Conservation (phyloP, 148 eudicot species). For the Cornus suecica region DNA sequence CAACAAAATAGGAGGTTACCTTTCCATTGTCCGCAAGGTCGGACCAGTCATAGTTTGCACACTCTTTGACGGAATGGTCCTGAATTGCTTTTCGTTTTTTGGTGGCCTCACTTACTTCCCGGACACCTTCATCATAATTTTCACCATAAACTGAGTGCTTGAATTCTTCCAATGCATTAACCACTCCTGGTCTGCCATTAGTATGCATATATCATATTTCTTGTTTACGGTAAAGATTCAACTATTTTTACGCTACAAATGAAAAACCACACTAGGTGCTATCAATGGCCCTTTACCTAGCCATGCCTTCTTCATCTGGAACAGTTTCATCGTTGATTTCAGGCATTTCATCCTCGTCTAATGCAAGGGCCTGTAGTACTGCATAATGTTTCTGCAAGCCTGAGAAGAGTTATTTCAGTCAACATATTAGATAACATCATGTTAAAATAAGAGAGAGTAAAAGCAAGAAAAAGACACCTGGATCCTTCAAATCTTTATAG, state of each 20-base stretch:
- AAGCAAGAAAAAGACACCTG: no score
- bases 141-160: conserved; percentile 79
- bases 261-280: background rate
- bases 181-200: conserved; percentile 64
- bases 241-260: background rate
- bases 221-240: background rate
- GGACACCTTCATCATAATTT: conserved; percentile 43
- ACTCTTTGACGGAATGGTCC: conserved; percentile 58
- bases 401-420: conserved; percentile 27
- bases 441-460: background rate
- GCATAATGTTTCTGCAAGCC: conserved; percentile 99
- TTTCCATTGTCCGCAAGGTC: conserved; percentile 86
- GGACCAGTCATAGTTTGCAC: conserved; percentile 70
- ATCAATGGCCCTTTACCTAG: conserved; percentile 44
- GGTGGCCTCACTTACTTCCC: conserved; percentile 43
- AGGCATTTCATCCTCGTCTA: conserved; percentile 94
- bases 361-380: conserved; percentile 82
- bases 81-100: conserved; percentile 72
- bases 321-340: conserved; percentile 86
- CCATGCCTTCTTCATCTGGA: conserved; percentile 94
- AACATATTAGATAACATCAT: background rate
- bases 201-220: background rate
- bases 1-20: conserved; percentile 36
- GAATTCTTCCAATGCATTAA: conserved; percentile 81
- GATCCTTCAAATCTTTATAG: no score